Evolutionary conservation across 371 early-diverging fungal species (phyloP), one percentile per base, ranked within the genome.

Genomic region (Globomyces sp.): DNA sequence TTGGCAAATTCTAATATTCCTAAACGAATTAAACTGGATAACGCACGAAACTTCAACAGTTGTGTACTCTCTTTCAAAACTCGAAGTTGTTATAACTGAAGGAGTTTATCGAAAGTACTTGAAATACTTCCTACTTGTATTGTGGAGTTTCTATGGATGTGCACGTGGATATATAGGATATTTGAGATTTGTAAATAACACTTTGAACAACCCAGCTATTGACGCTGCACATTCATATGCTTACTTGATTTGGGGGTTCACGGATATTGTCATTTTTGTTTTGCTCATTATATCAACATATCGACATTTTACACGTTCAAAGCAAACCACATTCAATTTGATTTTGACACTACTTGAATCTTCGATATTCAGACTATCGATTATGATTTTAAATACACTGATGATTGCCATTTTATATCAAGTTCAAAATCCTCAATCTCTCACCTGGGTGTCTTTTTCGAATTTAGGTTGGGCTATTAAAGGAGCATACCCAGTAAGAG

Each of bases 331-430:
- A 37, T 40, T 6, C 24, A 13, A 41, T 37, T 2, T 70, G 44
- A 40, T 72, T 53, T 41, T 36, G 49, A 58, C 68, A 39, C 52
- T 72, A 8, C 24, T 72, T 52, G 62, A 46, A n/a, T 66, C 67
- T n/a, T 72, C 72, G n/a, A 41, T 72, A 4, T 66, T 65, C 36
- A 34, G 72, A 36, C 49, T 72, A 41, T 9, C 52, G 42, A 48
- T 72, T 49, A 62, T 72, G 51, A 60, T 66, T 46, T 4, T 49
- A 44, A 72, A 72, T 61, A 72, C 69, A 13, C 48, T 72, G 24
- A 39, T 62, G 4, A 67, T 72, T 47, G 69, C 68, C 4, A 40
- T 67, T 0, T n/a, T 68, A 41, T 68, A 69, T 41, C 72, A 72
- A 48, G 8, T 72, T 24, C 24, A 24, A 24, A 24, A 24, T 24